These are phyloP conservation scores for Aspergillus sp. DNA, from an alignment of 2,329 filamentous ascomycete species.

Conservation along the genomic window DNA sequence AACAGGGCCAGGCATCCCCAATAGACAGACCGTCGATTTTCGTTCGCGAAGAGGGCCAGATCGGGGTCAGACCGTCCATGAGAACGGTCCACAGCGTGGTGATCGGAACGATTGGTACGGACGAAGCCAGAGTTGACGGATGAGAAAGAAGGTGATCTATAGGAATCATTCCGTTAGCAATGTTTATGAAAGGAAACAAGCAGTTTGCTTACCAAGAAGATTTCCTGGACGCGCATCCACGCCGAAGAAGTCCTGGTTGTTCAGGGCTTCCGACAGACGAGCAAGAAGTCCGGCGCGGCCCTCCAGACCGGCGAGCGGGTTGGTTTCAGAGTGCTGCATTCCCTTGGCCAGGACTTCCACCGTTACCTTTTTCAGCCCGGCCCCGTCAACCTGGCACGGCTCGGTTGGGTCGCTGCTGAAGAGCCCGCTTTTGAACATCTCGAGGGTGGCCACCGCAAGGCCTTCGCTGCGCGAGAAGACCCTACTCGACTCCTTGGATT, in stretches of 20 bases:
- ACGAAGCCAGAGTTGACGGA: constrained; percentile 82
- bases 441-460: constrained; percentile 71
- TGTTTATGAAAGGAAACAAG: neutral
- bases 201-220: constrained; percentile 70
- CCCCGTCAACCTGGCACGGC: constrained; percentile 86
- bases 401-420: constrained; percentile 82
- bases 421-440: constrained; percentile 91
- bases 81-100: constrained; percentile 88
- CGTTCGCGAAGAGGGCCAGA: constrained; percentile 87
- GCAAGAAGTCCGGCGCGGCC: constrained; percentile 79
- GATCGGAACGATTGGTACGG: constrained; percentile 80
- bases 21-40: constrained; percentile 82
- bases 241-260: constrained; percentile 82
- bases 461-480: constrained; percentile 84
- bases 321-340: constrained; percentile 78
- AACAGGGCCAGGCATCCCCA: constrained; percentile 92
- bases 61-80: constrained; percentile 79
- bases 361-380: constrained; percentile 72
- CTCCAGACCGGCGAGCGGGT: constrained; percentile 80
- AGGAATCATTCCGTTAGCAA: constrained; percentile 5
- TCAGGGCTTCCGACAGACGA: constrained; percentile 71
- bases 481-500: constrained; percentile 82
- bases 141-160: constrained; percentile 90
- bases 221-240: constrained; percentile 82
- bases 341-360: constrained; percentile 73